These are phyloP conservation scores for Byssochlamys sp. DNA, from an alignment of 2,329 filamentous ascomycete genomes.

Conservation along the genomic window DNA sequence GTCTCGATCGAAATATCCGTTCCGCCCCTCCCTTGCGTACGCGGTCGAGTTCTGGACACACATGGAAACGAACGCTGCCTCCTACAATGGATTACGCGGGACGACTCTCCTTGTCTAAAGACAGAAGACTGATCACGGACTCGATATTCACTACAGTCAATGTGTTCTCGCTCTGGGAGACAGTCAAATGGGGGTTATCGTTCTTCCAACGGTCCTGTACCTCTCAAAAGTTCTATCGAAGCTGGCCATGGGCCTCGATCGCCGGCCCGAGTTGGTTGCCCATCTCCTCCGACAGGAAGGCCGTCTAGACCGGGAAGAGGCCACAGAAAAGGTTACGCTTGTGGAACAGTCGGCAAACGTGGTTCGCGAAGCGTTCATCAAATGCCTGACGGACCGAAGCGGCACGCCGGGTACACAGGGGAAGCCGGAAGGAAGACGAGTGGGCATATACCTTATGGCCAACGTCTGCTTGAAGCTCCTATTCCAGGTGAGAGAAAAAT, in stretches of 20 bases:
- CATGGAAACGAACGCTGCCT: not conserved
- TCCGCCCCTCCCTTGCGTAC: not conserved
- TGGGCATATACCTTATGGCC: constrained; percentile 82
- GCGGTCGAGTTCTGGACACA: not conserved
- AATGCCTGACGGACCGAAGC: constrained; percentile 72
- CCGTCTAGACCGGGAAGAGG: constrained; percentile 45
- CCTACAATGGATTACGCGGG: constrained; percentile 1
- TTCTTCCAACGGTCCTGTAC: constrained; percentile 74
- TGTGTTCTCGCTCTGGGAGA: constrained; percentile 75
- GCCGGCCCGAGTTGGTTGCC: constrained; percentile 65
- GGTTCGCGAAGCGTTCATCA: constrained; percentile 82
- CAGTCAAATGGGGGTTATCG: constrained; percentile 65
- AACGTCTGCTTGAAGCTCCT: constrained; percentile 83
- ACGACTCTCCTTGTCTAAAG: not conserved
- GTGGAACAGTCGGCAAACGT: constrained; percentile 82
- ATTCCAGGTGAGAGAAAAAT: constrained; percentile 55
- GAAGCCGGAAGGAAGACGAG: constrained; percentile 70
- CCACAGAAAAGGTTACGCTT: constrained; percentile 63
- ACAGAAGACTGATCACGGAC: constrained; percentile 2
- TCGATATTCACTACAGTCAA: constrained; percentile 44
- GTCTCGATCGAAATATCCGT: constrained; percentile 20
- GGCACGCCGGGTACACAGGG: constrained; percentile 51
- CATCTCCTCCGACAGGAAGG: constrained; percentile 43
- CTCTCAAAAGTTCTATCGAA: constrained; percentile 71
- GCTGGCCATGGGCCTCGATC: constrained; percentile 75